phyloP scores from a whole-genome alignment of 1,284 basidiomycete genomes.

The Puccinia polysora region DNA sequence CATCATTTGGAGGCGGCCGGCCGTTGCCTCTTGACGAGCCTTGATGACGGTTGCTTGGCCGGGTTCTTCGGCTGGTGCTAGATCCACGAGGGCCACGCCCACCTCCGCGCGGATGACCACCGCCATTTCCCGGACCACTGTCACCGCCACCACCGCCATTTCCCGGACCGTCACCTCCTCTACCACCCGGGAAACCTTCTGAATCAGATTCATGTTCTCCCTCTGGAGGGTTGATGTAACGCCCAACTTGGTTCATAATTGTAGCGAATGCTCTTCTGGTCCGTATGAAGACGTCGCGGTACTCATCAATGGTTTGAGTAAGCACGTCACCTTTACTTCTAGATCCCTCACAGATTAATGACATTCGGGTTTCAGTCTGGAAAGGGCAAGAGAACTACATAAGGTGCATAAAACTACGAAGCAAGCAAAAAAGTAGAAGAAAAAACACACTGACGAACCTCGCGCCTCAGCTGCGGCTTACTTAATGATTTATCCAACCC shows the following conservation, averaged over 20 bases:
- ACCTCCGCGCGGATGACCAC: conserved; percentile 45
- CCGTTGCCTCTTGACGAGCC: conserved; percentile 45
- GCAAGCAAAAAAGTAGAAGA: background rate
- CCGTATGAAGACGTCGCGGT: conserved; percentile 79
- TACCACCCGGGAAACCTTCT: conserved; percentile 47
- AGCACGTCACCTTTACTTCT: conserved; percentile 77
- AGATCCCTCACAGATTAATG: conserved; percentile 78
- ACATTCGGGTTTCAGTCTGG: conserved; percentile 88
- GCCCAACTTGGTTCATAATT: conserved; percentile 63
- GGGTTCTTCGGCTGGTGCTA: conserved; percentile 43
- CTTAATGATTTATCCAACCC: conserved; percentile 83
- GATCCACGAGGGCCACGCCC: conserved; percentile 43
- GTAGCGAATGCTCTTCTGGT: conserved; percentile 70
- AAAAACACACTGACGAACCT: conserved; percentile 60
- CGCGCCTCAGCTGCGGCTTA: conserved; percentile 84
- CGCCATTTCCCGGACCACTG: conserved; percentile 52
- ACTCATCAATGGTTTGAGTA: conserved; percentile 72
- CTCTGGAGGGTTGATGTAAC: conserved; percentile 14
- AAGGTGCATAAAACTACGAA: conserved; percentile 35
- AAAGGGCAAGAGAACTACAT: background rate
- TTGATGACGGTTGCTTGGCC: conserved; percentile 43
- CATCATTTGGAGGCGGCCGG: conserved; percentile 26
- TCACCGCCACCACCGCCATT: conserved; percentile 52
- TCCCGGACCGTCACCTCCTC: conserved; percentile 44
- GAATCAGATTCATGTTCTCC: conserved; percentile 48